Evolutionary conservation across 164 flowering plant species (phyloP), one percentile per base, ranked within the genome.

Genomic region (Stephania japonica): DNA sequence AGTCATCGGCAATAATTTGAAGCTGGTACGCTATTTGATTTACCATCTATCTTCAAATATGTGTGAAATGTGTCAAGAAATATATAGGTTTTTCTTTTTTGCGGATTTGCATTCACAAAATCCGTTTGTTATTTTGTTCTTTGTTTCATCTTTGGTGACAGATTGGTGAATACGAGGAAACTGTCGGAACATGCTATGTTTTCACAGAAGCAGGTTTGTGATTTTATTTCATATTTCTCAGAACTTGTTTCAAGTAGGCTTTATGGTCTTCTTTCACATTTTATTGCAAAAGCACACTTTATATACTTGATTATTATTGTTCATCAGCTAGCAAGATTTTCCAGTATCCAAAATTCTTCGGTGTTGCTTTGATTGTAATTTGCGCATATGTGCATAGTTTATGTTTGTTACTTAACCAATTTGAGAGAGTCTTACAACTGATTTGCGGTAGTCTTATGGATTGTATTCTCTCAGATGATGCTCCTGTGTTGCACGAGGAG

Each of bases 131-230:
- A 12, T 23, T 3, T 68, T 8, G 69, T 10, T 44, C 23, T 12
- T 23, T 9, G 24, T 53, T 42, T 27, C 43, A 12, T 32, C 6
- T 13, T 67, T 27, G 41, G 74, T 71, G 10, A 25, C 85, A 92
- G 95, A 82, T 90, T 47, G 97, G 93, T 59, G 85, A 88, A 43
- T 90, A 89, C 69, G 87, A 84, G 72, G 97, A 90, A 80, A 88
- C 95, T 44, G 78, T 87, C 59, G 93, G 93, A 23, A 88, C 92
- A 65, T 88, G 93, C 86, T 72, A 85, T 50, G 84, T 80, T 53
- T 88, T 92, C 78, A 73, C 85, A 2, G 91, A 90, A 81, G 79
- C 74, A 25, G 91, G 94, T 88, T 0, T 3, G 24, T 70, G 18
- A 19, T 1, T 14, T 50, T 18, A 9, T 24, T 59, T 38, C 53